Base-by-base conservation (phyloP, 495 filamentous ascomycete species). In the Astrothelium subdiscretum region DNA sequence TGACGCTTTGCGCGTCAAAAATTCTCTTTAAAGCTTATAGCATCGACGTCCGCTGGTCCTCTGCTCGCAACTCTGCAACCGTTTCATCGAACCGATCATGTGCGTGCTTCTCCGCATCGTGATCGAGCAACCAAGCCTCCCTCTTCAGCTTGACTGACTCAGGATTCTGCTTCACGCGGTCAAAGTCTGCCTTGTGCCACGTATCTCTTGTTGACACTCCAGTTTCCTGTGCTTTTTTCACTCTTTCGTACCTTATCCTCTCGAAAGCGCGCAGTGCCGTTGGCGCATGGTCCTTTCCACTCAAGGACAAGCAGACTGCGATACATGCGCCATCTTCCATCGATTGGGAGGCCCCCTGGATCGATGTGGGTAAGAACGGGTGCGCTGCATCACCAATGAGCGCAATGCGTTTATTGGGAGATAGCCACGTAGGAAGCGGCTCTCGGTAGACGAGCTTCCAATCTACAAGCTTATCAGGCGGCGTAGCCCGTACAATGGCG, bases 111-210 rank as follows among this genome's bases (percentile, higher is more conserved):
- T 75, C 72, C 1, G 71, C 68, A 62, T 75, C 72, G 54, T 72
- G 71, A 57, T 68, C 63, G 57, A 72, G 61, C 31, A 75, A 42
- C 72, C 72, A 75, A 11, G 64, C 61, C 51, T 71, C 68, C n/a
- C 68, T 65, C 31, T 68, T 64, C 58, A 71, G 58, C 58, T 73
- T 69, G 57, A 72, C 66, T 3, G 65, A 62, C 31, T 71, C 67
- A 13, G 72, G 72, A 26, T 69, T 68, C 63, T 70, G 64, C 38
- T 77, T 65, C 24, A 73, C 42, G 31, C 62, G 61, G 31, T 67
- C 70, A 59, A 68, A 75, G 43, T 75, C 69, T n/a, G 72, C 66
- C 40, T 73, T 71, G 54, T 75, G 72, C 70, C 70, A 72, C 32
- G 59, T 64, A 27, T 75, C 72, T 32, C 70, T 61, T 11, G 68